A percentile compares a stretch with the other conserved stretches of the same genome.
These are phyloP conservation scores for Cardamine occulta DNA, from an alignment of 345 rosid genomes.

Conservation along the genomic window DNA sequence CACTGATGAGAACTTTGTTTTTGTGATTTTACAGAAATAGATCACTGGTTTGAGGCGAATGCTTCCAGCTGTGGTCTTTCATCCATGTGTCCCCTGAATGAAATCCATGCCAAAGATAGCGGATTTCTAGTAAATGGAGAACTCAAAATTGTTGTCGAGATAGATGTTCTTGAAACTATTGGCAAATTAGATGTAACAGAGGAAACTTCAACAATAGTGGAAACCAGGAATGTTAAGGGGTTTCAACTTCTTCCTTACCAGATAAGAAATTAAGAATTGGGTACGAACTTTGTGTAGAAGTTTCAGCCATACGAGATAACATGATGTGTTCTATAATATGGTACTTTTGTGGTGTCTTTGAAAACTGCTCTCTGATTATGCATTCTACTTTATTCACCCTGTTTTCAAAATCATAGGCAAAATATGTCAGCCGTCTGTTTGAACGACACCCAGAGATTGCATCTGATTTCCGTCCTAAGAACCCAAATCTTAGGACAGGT, in stretches of 20 bases:
- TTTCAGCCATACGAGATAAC: not conserved
- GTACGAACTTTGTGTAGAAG: not conserved
- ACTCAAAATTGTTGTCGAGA: constrained; percentile 67
- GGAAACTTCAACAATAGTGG: not conserved
- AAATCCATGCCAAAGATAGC: constrained; percentile 1
- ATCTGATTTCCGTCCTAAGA: constrained; percentile 18
- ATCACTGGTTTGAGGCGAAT: not conserved
- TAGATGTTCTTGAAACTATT: constrained; percentile 38
- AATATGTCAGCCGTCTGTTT: constrained; percentile 20
- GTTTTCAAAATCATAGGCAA: not conserved
- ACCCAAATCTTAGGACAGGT: constrained; percentile 12
- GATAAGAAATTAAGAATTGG: not conserved
- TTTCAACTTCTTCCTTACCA: constrained; percentile 18
- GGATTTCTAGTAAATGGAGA: constrained; percentile 57
- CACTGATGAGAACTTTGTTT: not conserved
- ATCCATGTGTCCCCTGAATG: not conserved
- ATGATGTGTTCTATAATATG: not conserved
- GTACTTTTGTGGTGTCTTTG: not conserved
- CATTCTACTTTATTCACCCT: not conserved
- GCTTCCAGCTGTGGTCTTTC: not conserved
- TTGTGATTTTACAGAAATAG: not conserved
- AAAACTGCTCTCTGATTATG: not conserved
- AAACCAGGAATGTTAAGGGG: constrained; percentile 1
- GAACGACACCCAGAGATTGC: constrained; percentile 37
- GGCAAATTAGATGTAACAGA: constrained; percentile 33